These are phyloP conservation scores for Leptomonas pyrrhocoris DNA, from an alignment of 208 protist species.

Conservation along the genomic window DNA sequence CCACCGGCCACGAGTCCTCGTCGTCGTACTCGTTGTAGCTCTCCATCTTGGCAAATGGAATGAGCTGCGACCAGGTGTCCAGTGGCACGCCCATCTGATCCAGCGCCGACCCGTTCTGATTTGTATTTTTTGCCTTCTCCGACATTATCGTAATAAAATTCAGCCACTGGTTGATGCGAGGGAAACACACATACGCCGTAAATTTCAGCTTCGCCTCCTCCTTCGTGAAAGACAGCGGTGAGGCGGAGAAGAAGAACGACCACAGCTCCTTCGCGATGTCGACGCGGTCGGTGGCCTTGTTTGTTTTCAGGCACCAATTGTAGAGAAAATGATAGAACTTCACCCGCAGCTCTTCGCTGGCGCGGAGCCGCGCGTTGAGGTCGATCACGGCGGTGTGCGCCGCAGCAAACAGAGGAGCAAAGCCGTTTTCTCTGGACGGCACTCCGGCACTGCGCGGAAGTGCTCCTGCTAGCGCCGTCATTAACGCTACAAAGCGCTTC, in stretches of 20 bases:
- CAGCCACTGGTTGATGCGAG: conserved; percentile 54
- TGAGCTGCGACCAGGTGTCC: conserved; percentile 78
- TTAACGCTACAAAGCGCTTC: conserved; percentile 48
- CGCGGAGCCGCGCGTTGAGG: conserved; percentile 32
- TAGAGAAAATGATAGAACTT: conserved; percentile 72
- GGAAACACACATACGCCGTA: conserved; percentile 54
- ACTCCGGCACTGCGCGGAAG: conserved; percentile 18
- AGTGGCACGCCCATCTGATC: conserved; percentile 40
- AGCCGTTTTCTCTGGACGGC: conserved; percentile 24
- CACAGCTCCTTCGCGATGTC: conserved; percentile 72
- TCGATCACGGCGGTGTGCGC: conserved; percentile 29
- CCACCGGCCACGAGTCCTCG: conserved; percentile 77
- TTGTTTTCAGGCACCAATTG: conserved; percentile 46
- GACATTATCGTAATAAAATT: conserved; percentile 42
- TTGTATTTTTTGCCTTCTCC: conserved; percentile 15
- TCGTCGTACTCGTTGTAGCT: conserved; percentile 64
- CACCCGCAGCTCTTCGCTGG: conserved; percentile 28
- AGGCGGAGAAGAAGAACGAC: conserved; percentile 56
- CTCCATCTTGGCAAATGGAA: conserved; percentile 57
- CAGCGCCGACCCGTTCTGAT: conserved; percentile 16
- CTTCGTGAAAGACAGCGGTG: conserved; percentile 24
- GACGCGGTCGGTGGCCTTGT: conserved; percentile 31
- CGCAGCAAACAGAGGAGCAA: conserved; percentile 34
- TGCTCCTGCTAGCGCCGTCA: conserved; percentile 20
- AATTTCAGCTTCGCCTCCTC: conserved; percentile 26